phyloP scores from a whole-genome alignment of 768 basidiomycete species.

The Collybiopsis confluens region DNA sequence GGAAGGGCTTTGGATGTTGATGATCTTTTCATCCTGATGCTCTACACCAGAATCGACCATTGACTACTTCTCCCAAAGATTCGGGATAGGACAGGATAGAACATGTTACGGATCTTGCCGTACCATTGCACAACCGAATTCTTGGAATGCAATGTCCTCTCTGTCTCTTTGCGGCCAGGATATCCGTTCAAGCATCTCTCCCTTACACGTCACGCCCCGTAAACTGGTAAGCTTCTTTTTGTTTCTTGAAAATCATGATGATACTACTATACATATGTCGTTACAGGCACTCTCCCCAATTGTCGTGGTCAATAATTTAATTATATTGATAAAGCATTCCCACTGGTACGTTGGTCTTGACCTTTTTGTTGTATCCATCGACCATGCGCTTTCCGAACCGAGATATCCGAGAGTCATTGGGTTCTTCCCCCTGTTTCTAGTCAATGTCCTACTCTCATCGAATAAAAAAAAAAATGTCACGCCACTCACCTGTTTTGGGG shows the following conservation, averaged over 20 bases:
- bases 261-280: not conserved
- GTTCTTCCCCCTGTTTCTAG: not conserved
- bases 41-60: no score
- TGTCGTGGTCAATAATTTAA: not conserved
- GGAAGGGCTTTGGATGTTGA: no score
- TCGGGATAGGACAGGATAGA: no score
- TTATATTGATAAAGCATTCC: not conserved
- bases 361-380: constrained; percentile 4
- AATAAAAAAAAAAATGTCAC: not conserved
- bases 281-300: not conserved
- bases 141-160: no score
- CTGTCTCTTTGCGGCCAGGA: no score
- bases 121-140: no score
- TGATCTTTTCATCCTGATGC: no score
- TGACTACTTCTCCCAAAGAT: no score
- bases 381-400: constrained; percentile 1
- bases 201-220: no score
- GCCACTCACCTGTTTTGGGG: not conserved
- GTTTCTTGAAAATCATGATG: not conserved
- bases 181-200: no score
- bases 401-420: not conserved
- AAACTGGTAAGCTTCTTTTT: not conserved
- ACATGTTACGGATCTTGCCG: no score
- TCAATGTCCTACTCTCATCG: not conserved
- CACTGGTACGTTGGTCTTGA: constrained; percentile 1